Conservation (phyloP, 768 basidiomycete genomes). For the Saitozyma sp. region DNA sequence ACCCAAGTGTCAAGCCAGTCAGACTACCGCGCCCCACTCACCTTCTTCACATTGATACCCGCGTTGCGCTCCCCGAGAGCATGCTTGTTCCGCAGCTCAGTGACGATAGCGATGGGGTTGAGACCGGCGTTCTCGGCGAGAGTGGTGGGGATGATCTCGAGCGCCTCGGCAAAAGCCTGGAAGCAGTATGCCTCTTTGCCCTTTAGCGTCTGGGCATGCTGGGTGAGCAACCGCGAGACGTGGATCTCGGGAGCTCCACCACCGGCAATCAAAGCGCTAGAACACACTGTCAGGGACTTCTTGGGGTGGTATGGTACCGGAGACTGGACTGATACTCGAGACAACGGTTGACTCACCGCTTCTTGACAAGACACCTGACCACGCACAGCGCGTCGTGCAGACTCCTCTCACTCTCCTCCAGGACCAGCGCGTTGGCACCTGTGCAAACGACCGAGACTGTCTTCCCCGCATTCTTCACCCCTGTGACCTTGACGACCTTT, state of each 20-base stretch:
- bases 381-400: constrained; percentile 99
- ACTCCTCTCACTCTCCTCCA: constrained; percentile 96
- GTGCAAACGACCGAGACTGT: constrained; percentile 95
- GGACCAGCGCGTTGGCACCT: constrained; percentile 85
- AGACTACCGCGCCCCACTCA: constrained; percentile 50
- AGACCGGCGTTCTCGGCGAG: constrained; percentile 97
- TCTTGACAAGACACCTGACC: constrained; percentile 96
- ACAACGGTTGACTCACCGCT: constrained; percentile 64
- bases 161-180: constrained; percentile 95
- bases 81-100: constrained; percentile 94
- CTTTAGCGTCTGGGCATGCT: constrained; percentile 87
- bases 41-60: constrained; percentile 97
- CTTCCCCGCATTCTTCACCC: constrained; percentile 88
- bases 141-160: constrained; percentile 96
- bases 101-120: constrained; percentile 97
- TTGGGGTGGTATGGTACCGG: no score
- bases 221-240: constrained; percentile 84
- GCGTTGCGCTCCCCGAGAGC: constrained; percentile 91
- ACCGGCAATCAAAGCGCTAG: constrained; percentile 86
- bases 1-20: not conserved
- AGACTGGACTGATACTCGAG: no score
- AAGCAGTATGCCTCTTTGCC: constrained; percentile 99
- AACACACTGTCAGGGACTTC: not conserved
- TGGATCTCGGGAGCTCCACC: constrained; percentile 98
- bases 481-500: constrained; percentile 91